phyloP scores from a whole-genome alignment of 73 alveolate species.

The Uronychia setigera region DNA sequence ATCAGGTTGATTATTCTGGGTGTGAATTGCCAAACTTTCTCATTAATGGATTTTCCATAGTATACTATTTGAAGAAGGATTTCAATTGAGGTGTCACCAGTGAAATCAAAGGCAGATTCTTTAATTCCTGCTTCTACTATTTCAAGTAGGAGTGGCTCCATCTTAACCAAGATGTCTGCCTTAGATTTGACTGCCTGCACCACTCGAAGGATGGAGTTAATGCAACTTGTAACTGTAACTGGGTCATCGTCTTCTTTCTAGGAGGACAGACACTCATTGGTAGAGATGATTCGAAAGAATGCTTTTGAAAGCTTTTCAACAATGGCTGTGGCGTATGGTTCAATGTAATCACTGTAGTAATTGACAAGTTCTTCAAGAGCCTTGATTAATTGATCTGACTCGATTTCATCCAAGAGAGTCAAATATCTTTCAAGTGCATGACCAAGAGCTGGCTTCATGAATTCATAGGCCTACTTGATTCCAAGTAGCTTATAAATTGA shows the following conservation, averaged over 20 bases:
- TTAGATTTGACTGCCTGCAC: background rate
- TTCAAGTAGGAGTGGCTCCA: background rate
- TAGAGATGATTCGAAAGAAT: background rate
- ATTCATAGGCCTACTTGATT: slow-evolving; percentile 58
- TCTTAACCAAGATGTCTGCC: background rate
- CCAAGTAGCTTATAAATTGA: slow-evolving; percentile 55
- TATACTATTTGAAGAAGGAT: background rate
- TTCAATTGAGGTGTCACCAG: background rate
- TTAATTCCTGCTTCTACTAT: background rate
- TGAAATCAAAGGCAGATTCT: background rate
- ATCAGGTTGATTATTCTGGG: background rate
- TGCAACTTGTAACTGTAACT: background rate
- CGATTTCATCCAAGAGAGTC: slow-evolving; percentile 74
- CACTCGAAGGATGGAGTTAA: background rate
- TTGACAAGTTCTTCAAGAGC: slow-evolving; percentile 86
- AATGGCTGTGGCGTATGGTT: slow-evolving; percentile 80
- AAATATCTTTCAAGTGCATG: slow-evolving; percentile 65
- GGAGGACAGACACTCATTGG: background rate
- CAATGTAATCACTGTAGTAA: slow-evolving; percentile 71
- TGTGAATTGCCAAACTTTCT: background rate
- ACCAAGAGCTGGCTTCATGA: slow-evolving; percentile 62
- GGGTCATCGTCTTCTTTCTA: background rate
- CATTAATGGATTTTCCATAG: background rate
- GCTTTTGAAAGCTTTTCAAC: slow-evolving; percentile 25
- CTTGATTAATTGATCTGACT: slow-evolving; percentile 74